Percentiles rank a stretch among this genome's conserved stretches.
These are phyloP conservation scores for Durusdinium trenchii DNA, from an alignment of 73 alveolate genomes.

Conservation along the genomic window DNA sequence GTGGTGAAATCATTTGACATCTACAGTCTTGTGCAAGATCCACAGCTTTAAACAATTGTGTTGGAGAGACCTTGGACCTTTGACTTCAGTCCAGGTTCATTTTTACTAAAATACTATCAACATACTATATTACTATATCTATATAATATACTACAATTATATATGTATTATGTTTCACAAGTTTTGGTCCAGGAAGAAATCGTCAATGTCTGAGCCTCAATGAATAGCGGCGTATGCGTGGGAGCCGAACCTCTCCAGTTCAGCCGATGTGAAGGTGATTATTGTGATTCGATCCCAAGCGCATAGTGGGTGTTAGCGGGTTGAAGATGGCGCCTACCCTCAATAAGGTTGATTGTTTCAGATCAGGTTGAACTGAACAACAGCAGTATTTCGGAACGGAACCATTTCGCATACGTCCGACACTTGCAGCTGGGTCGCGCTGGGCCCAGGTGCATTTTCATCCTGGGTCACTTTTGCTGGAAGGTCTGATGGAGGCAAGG, in stretches of 20 bases:
- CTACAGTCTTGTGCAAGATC: background rate
- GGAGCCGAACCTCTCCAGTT: background rate
- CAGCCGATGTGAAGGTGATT: background rate
- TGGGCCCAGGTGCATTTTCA: conserved; percentile 66
- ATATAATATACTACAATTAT: background rate
- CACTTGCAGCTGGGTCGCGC: too few species aligned
- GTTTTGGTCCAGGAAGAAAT: conserved; percentile 23
- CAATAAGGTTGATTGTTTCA: background rate
- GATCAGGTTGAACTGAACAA: too few species aligned
- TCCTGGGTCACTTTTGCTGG: conserved; percentile 69
- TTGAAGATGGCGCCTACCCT: background rate
- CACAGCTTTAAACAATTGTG: background rate
- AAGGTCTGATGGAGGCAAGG: conserved; percentile 81
- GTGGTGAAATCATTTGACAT: too few species aligned
- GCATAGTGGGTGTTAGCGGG: too few species aligned
- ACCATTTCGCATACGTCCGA: too few species aligned
- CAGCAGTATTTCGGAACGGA: too few species aligned
- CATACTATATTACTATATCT: background rate
- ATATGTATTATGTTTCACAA: background rate
- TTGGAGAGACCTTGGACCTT: background rate
- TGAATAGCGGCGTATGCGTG: background rate
- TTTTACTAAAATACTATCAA: too few species aligned
- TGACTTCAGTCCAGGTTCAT: background rate
- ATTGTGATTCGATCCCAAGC: too few species aligned
- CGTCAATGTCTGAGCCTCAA: conserved; percentile 21